Percentiles rank a stretch among this genome's conserved stretches.
Conservation (phyloP, 2,329 filamentous ascomycete species). For the Acephala macrosclerotiorum region DNA sequence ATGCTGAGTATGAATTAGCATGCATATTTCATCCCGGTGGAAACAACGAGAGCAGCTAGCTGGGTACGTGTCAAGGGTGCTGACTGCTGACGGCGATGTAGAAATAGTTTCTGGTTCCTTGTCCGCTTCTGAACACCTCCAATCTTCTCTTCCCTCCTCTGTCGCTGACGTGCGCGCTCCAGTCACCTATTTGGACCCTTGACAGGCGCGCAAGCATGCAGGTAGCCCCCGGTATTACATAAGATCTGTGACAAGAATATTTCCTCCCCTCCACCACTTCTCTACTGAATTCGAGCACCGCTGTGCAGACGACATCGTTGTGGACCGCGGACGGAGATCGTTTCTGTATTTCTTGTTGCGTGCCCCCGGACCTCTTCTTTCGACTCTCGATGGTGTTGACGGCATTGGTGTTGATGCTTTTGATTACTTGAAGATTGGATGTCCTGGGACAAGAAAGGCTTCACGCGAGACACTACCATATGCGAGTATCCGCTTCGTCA, state of each 20-base stretch:
- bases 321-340: not conserved
- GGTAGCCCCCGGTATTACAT: slow-evolving; percentile 5
- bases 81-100: not conserved
- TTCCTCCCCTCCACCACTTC: not conserved
- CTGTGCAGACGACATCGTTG: not conserved
- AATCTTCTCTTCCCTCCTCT: not conserved
- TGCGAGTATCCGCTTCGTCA: not conserved
- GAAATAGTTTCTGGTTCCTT: slow-evolving; percentile 2
- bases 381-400: not conserved
- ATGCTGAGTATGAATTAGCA: not conserved
- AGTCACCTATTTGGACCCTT: not conserved
- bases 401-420: not conserved
- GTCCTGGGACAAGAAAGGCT: not conserved
- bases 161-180: not conserved
- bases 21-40: not conserved
- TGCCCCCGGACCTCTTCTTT: not conserved
- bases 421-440: slow-evolving; percentile 4
- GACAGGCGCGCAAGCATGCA: slow-evolving; percentile 10
- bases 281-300: not conserved
- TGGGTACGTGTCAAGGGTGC: not conserved
- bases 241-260: not conserved
- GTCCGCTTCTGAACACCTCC: slow-evolving; percentile 5
- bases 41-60: not conserved
- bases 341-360: not conserved
- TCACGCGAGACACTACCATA: not conserved